phyloP scores from a whole-genome alignment of 768 basidiomycete species.

The Pleurotus giganteus region DNA sequence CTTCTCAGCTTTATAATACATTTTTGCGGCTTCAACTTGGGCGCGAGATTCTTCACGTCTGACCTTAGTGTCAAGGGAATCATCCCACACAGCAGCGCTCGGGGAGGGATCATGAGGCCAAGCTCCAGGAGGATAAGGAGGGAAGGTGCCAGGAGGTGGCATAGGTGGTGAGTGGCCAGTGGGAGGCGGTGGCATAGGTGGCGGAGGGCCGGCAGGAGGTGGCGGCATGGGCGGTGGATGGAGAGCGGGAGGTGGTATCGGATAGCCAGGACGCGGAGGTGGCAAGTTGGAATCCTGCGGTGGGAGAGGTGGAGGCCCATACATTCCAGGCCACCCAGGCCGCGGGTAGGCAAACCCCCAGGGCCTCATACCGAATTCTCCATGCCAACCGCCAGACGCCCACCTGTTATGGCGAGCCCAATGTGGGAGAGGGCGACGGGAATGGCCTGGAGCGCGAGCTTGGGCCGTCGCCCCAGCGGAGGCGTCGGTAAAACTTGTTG shows the following conservation, averaged over 20 bases:
- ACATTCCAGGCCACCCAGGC: constrained; percentile 5
- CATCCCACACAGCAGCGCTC: constrained; percentile 12
- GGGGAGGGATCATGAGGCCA: constrained; percentile 15
- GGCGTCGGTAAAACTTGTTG: neutral
- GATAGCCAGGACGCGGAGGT: constrained; percentile 8
- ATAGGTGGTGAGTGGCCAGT: neutral
- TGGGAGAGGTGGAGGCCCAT: constrained; percentile 13
- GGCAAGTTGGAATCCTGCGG: constrained; percentile 11
- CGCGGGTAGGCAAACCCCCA: constrained; percentile 3
- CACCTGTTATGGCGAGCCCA: constrained; percentile 9
- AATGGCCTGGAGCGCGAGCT: constrained; percentile 5
- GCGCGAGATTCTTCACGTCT: constrained; percentile 37
- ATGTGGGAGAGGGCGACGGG: constrained; percentile 1
- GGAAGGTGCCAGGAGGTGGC: constrained; percentile 11
- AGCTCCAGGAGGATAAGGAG: neutral
- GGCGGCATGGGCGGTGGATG: constrained; percentile 16
- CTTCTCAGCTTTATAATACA: constrained; percentile 65
- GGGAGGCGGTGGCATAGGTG: constrained; percentile 12
- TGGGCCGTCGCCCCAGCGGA: neutral
- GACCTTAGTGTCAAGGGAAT: constrained; percentile 15
- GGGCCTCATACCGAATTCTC: neutral
- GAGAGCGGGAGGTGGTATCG: no score
- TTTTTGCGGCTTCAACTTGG: constrained; percentile 65
- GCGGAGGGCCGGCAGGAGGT: constrained; percentile 15
- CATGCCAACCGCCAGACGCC: constrained; percentile 10